Evolutionary conservation across 2,329 filamentous ascomycete species (phyloP), one percentile per base, ranked within the genome.

Genomic region (Botrytis byssoidea): DNA sequence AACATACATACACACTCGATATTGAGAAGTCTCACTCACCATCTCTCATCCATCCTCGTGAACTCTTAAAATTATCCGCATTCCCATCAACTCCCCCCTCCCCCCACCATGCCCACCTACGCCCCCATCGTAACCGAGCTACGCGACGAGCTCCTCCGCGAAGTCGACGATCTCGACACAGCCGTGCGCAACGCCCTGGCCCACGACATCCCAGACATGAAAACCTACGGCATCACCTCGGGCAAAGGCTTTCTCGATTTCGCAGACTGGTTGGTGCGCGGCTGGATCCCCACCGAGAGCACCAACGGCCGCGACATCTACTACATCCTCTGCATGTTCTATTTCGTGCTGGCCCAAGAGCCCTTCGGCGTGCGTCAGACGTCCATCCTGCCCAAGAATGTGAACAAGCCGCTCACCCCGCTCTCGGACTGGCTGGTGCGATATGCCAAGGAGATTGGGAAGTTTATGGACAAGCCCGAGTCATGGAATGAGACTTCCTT

Each of bases 401-500:
- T 73, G 32, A 75, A 79, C 5, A 74, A 79, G 67, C 79, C 79
- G 3, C 78, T 83, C 12, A 81, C 79, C 3, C 78, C 77, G 75
- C 76, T 85, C 6, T 83, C 82, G 1, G 75, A 79, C 7, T 85
- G 83, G 83, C 76, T 85, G 25, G 81, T 83, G 32, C 74, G 78
- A n/a, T 85, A 81, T 68, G 80, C 82, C 12, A 77, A 81, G 61
- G 75, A 77, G 22, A 79, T 84, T 29, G 83, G 83, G 1, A 74
- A 78, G 2, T 82, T 81, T 61, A 80, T 84, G 77, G 81, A 82
- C 74, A 78, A 76, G 0, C 75, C 79, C 0, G 76, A 76, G 16
- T 84, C 82, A 1, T 72, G 84, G 40, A 83, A 79, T 0, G 70
- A 76, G 1, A 74, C 79, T 22, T 80, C 79, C 0, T 74, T 83